Evolutionary conservation across 345 rosid genomes (phyloP), one percentile per base, ranked within the genome.

Genomic region (Physaria fendleri): DNA sequence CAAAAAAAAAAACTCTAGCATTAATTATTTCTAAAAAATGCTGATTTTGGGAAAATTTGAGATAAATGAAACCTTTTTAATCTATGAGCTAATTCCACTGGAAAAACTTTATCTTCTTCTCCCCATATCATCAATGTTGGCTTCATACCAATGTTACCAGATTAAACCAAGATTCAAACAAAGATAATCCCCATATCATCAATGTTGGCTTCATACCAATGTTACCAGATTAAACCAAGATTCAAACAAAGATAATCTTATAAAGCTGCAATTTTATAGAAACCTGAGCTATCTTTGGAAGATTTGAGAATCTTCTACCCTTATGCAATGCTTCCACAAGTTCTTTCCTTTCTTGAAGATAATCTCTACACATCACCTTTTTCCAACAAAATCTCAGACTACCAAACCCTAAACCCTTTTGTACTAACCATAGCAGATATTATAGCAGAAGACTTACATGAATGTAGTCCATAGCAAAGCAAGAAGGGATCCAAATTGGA

Each of bases 91-190:
- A 92, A 62, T 71, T 84, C 98, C 60, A 79, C 48, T 1, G 95
- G 98, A 64, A 88, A 92, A 7, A 92, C 74, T 60, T 71, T 79
- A 71, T 92, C 98, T 28, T 81, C 72, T 63, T 86, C 91, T 67
- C 96, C 91, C 97, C 97, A 88, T 21, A 92, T 76, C 39, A 88
- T 56, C 37, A 81, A 74, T 18, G 85, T 78, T 2, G 88, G 82
- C 95, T 88, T 20, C 53, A 27, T 27, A 24, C 15, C 42, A 38
- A 14, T 38, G 18, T 37, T 14, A 37, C 38, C 14, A 8, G 21
- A 47, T 12, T 30, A 25, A 16, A 62, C 9, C 38, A 34, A 21
- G 29, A 46, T 28, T 18, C 18, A 28, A 6, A 17, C 25, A 47
- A 6, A n/a, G 14, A 33, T 29, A 0, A 13, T 13, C 33, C 33